Evolutionary conservation across 768 basidiomycete genomes (phyloP), one percentile per base, ranked within the genome.

Genomic region (Royoungia palumana): DNA sequence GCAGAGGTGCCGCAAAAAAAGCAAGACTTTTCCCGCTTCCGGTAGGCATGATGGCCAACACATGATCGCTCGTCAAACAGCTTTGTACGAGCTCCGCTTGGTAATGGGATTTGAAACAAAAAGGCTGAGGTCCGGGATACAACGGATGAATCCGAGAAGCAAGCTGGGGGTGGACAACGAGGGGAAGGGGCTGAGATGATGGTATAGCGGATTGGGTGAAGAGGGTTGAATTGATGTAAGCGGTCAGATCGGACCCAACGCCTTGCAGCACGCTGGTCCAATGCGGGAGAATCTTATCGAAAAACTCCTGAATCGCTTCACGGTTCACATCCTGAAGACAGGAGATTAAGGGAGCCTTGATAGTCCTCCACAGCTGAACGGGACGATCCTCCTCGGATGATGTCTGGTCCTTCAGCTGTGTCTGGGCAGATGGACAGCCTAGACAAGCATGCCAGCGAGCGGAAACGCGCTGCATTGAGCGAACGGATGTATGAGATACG

Each of bases 1-100:
- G 21, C 1, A 56, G 1, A 0, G 52, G 28, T 0, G 52, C 47
- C 4, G 17, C 40, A 13, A 57, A 57, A 30, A 57, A 56, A 0
- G 54, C 49, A 0, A 57, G 11, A 9, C 54, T 55, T 28, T 57
- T 57, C 0, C 56, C 46, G 14, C 56, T 57, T 3, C 54, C 40
- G 0, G 56, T 57, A 1, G 54, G 56, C 39, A 57, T 25, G 0
- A 57, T 6, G 0, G 44, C 52, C 5, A 56, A 6, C 0, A 56
- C 27, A 4, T 56, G 55, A 3, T 52, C 42, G 6, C 27, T 55
- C 0, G 41, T 47, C 0, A 55, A 13, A 6, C 34, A 47, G 28
- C 49, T 48, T 19, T 57, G 56, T 0, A 57, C 43, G 0, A 57
- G 35, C 25, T 57, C 54, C 0, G 50, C 56, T 3, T 57, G 50